phyloP scores from a whole-genome alignment of 1,139 yeast genomes.

The Arxiozyma telluris region DNA sequence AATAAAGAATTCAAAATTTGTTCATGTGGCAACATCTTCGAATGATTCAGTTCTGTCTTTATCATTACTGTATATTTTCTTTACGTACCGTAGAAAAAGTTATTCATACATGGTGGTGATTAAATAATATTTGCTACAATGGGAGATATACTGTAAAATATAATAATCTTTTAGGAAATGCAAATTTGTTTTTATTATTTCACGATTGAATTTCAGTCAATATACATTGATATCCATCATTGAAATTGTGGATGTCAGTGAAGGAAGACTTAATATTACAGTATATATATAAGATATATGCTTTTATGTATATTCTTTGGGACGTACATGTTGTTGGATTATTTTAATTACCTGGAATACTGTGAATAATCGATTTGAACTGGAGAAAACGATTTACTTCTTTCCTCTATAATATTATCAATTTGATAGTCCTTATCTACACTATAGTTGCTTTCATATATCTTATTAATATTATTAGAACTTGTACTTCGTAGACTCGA shows the following conservation, averaged over 20 bases:
- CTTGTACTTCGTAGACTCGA: constrained; percentile 1
- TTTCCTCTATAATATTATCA: constrained; percentile 2
- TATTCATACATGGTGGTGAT: constrained; percentile 30
- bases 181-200: constrained; percentile 69
- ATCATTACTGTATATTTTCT: constrained; percentile 83
- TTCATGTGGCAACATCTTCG: constrained; percentile 75
- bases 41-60: constrained; percentile 65
- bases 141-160: constrained; percentile 60
- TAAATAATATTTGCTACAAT: constrained; percentile 64
- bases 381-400: constrained; percentile 22
- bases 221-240: constrained; percentile 39
- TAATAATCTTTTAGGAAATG: constrained; percentile 55
- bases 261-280: constrained; percentile 10
- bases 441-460: background rate
- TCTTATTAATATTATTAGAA: background rate
- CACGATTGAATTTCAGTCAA: constrained; percentile 82
- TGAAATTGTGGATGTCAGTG: background rate
- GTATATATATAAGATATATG: background rate
- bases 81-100: constrained; percentile 37
- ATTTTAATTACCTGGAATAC: constrained; percentile 11
- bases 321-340: background rate
- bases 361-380: constrained; percentile 25
- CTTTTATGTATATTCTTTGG: background rate
- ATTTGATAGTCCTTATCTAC: background rate
- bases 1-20: constrained; percentile 51